Evolutionary conservation across 441 rosid species (phyloP).

Genomic region (Pelargonium cotyledonis): DNA sequence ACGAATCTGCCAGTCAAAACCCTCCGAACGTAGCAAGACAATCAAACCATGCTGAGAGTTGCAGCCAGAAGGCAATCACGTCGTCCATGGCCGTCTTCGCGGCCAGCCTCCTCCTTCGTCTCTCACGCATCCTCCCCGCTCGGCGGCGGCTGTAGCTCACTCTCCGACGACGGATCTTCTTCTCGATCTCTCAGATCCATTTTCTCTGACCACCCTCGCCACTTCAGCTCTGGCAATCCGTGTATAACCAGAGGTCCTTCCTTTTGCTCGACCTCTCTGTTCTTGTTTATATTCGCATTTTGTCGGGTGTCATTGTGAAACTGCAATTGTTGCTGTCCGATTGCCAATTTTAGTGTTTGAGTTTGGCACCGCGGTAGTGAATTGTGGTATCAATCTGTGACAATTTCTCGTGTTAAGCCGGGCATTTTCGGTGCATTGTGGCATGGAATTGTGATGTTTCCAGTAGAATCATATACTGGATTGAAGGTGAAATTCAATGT

Average conservation of each 20-base stretch:
- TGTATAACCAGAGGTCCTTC: not conserved
- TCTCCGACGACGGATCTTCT: not conserved
- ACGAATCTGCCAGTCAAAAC: constrained; percentile 1
- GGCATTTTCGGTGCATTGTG: not conserved
- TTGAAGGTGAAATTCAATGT: not conserved
- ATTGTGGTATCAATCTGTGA: not conserved
- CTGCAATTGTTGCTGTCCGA: not conserved
- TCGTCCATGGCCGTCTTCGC: not conserved
- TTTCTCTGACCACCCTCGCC: not conserved
- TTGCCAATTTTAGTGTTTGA: not conserved
- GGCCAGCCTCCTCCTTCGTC: not conserved
- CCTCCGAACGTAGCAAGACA: not conserved
- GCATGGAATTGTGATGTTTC: not conserved
- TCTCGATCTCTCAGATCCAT: constrained; percentile 1
- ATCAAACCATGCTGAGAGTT: not conserved
- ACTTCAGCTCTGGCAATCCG: constrained; percentile 2
- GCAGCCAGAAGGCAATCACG: not conserved
- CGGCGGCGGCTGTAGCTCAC: not conserved
- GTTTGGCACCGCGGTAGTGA: not conserved
- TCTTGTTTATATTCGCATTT: not conserved
- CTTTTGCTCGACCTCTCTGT: not conserved
- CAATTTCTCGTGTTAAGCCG: not conserved
- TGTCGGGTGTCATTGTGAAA: not conserved
- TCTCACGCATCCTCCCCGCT: not conserved
- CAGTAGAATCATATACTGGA: not conserved